phyloP scores from a whole-genome alignment of 805 yeast genomes.

The Clavispora carvajalis region DNA sequence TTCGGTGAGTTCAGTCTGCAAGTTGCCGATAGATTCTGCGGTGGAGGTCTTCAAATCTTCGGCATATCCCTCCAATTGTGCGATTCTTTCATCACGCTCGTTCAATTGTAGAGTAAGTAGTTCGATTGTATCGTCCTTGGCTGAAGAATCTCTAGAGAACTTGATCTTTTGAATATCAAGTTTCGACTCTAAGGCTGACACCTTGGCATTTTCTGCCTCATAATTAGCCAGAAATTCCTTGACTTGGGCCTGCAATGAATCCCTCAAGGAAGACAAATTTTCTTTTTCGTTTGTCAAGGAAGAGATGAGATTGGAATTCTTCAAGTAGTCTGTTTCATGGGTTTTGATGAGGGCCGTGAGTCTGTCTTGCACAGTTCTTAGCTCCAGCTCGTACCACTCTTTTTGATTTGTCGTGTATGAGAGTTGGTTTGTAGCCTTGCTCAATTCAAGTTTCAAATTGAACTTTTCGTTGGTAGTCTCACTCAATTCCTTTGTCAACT shows the following conservation, averaged over 20 bases:
- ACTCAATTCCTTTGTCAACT: conserved; percentile 31
- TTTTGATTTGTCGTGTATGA: conserved; percentile 30
- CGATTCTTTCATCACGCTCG: conserved; percentile 48
- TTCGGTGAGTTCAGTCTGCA: conserved; percentile 33
- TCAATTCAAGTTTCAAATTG: conserved; percentile 28
- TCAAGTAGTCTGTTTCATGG: conserved; percentile 32
- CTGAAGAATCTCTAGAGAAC: conserved; percentile 30
- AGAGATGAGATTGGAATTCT: conserved; percentile 24
- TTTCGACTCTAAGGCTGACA: conserved; percentile 19
- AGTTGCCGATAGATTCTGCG: conserved; percentile 27
- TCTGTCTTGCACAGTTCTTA: conserved; percentile 28
- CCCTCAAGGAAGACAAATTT: conserved; percentile 31
- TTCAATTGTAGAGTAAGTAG: conserved; percentile 49
- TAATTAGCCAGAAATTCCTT: conserved; percentile 43
- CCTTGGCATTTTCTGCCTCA: conserved; percentile 20
- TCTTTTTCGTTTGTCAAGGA: conserved; percentile 16
- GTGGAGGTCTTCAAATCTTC: conserved; percentile 38
- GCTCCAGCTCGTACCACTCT: conserved; percentile 37
- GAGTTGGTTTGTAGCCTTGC: conserved; percentile 31
- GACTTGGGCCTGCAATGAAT: conserved; percentile 29
- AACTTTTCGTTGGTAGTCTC: conserved; percentile 34
- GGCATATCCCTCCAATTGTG: conserved; percentile 45
- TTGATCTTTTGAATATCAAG: conserved; percentile 45
- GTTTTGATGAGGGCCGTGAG: conserved; percentile 35
- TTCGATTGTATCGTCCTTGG: conserved; percentile 57